phyloP scores from a whole-genome alignment of 805 yeast species.

The Metschnikowia anglica region DNA sequence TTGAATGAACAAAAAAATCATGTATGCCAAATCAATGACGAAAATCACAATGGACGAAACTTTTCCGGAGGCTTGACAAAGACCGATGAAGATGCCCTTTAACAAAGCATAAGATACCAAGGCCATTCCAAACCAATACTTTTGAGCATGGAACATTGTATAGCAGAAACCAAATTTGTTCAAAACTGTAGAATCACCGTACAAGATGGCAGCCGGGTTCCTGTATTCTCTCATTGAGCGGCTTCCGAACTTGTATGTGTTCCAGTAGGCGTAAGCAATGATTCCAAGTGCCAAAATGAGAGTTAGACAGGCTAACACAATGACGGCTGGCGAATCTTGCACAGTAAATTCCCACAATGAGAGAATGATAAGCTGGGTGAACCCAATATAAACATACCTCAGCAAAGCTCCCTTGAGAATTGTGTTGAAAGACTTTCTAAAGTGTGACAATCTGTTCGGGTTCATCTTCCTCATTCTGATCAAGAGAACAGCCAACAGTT shows the following conservation, averaged over 20 bases:
- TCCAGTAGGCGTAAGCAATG: constrained; percentile 63
- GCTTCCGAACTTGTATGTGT: constrained; percentile 62
- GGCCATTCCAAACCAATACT: constrained; percentile 80
- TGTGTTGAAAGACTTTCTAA: constrained; percentile 54
- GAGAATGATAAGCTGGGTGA: constrained; percentile 74
- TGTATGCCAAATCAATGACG: constrained; percentile 70
- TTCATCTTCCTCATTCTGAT: constrained; percentile 51
- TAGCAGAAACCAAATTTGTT: constrained; percentile 85
- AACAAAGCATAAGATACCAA: constrained; percentile 58
- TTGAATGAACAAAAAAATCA: constrained; percentile 58
- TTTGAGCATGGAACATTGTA: constrained; percentile 80
- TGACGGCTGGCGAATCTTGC: constrained; percentile 84
- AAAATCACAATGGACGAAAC: constrained; percentile 77
- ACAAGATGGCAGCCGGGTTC: constrained; percentile 84
- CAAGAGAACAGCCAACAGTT: constrained; percentile 49
- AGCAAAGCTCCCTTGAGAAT: constrained; percentile 77
- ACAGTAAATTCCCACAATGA: constrained; percentile 86
- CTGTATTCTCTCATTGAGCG: constrained; percentile 57
- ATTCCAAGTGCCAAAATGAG: constrained; percentile 59
- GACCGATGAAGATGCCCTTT: constrained; percentile 71
- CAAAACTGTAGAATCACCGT: constrained; percentile 71
- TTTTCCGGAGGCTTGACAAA: constrained; percentile 79
- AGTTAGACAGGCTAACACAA: constrained; percentile 75
- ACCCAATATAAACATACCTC: constrained; percentile 80
- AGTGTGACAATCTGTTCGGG: constrained; percentile 46